Evolutionary conservation across 2,329 filamentous ascomycete genomes (phyloP), one percentile per base, ranked within the genome.

Genomic region (Colletotrichum sublineola): DNA sequence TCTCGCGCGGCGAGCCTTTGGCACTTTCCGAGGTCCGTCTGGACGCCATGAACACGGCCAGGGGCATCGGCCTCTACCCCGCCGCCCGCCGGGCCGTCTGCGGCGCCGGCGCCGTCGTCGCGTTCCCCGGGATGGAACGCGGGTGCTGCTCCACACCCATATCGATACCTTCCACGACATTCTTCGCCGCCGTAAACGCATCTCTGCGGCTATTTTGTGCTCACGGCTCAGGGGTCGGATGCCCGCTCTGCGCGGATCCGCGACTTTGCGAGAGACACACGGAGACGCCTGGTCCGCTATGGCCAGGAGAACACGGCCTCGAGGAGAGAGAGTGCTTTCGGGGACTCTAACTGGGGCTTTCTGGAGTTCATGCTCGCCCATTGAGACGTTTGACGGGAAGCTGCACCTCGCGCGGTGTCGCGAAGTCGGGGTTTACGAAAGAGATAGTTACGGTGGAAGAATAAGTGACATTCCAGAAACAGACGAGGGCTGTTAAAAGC

Each of bases 81-180:
- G 42, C 63, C 29, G 31, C 76, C 2, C 74, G 63, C 56, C 36
- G 63, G 29, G 50, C 68, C 15, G 74, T 74, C n/a, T 52, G 73
- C 15, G 75, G 75, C 31, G 24, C 60, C 5, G 75, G 71, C 3
- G 63, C 75, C 29, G 46, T 5, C 12, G 71, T 76, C 9, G 62
- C 69, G 6, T 75, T 75, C 29, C 74, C 72, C 1, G 75, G 75
- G 15, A 42, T 40, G 31, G 58, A 66, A 24, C n/a, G n/a, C n/a
- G 61, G 70, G 1, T 75, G 75, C 38, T 48, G 53, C 15, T 58
- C 67, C 3, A 74, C 71, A 74, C 71, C 8, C 70, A 76, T 62
- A 67, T 70, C n/a, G 75, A 76, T 24, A 72, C 75, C 20, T 74
- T 66, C 46, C 75, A 76, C 55, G 75, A 76, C 50, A 55, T 74